A percentile compares a stretch with the other conserved stretches of the same genome.
Evolutionary conservation across 768 basidiomycete genomes (phyloP).

Genomic region (Hypsizygus marmoreus): DNA sequence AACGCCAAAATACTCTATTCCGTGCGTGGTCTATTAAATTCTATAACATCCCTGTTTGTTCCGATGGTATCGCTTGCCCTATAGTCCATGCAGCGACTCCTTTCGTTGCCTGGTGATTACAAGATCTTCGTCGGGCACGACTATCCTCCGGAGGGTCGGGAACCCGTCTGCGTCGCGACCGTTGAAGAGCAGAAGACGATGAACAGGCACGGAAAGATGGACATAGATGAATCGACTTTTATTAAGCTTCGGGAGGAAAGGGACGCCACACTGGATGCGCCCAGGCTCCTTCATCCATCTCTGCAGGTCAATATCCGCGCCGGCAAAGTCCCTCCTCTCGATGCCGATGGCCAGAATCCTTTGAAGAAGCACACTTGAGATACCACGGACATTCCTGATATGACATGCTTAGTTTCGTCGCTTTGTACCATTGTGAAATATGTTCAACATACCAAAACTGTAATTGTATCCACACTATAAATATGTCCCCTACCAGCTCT

Average conservation of each 20-base stretch:
- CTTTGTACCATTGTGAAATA: no score
- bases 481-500: no score
- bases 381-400: no score
- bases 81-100: conserved; percentile 38
- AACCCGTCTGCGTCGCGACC: conserved; percentile 29
- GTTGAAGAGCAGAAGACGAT: conserved; percentile 30
- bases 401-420: no score
- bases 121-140: conserved; percentile 40
- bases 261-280: conserved; percentile 33
- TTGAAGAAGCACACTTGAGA: no score
- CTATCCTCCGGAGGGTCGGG: conserved; percentile 29
- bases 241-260: conserved; percentile 30
- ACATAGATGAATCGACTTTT: conserved; percentile 27
- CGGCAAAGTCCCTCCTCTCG: conserved; percentile 23
- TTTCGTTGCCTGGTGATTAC: conserved; percentile 31
- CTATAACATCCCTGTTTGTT: background rate
- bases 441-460: no score
- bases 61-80: background rate
- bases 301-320: conserved; percentile 39
- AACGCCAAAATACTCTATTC: conserved; percentile 34
- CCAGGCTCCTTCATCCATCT: conserved; percentile 36
- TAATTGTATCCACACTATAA: no score
- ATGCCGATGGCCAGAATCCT: background rate
- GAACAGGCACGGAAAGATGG: conserved; percentile 32
- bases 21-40: no score